These are phyloP conservation scores for Pseudotulostoma volvatum DNA, from an alignment of 495 filamentous ascomycete genomes.

Conservation along the genomic window DNA sequence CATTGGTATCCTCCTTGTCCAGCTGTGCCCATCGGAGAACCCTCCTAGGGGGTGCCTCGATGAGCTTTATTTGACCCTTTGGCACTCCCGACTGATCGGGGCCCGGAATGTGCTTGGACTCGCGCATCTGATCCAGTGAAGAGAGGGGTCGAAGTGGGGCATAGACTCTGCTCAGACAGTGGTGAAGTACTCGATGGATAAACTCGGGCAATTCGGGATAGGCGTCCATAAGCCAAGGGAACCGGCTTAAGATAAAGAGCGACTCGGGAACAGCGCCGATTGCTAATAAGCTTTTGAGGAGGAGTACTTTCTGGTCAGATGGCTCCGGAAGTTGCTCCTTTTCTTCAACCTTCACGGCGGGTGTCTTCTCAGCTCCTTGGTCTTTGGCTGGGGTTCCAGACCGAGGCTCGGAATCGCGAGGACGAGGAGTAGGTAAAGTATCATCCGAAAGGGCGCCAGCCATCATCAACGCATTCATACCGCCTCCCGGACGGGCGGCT, in stretches of 20 bases:
- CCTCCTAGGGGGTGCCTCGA: slow-evolving; percentile 38
- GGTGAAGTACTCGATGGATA: slow-evolving; percentile 68
- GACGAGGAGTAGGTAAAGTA: slow-evolving; percentile 36
- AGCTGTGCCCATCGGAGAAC: slow-evolving; percentile 61
- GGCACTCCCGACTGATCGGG: slow-evolving; percentile 43
- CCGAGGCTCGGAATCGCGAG: slow-evolving; percentile 27
- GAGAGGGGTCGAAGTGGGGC: slow-evolving; percentile 31
- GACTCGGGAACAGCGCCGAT: slow-evolving; percentile 90
- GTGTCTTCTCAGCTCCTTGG: slow-evolving; percentile 32
- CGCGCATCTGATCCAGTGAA: slow-evolving; percentile 21
- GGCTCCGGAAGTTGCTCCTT: slow-evolving; percentile 56
- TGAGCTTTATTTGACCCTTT: slow-evolving; percentile 49
- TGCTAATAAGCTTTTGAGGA: slow-evolving; percentile 71
- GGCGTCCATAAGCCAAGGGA: slow-evolving; percentile 75
- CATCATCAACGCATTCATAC: slow-evolving; percentile 72
- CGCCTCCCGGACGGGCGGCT: slow-evolving; percentile 43
- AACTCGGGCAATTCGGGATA: slow-evolving; percentile 63
- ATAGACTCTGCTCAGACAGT: slow-evolving; percentile 59
- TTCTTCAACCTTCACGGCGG: slow-evolving; percentile 31
- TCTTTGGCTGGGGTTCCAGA: slow-evolving; percentile 33
- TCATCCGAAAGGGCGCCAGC: slow-evolving; percentile 83
- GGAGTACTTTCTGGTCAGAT: slow-evolving; percentile 71
- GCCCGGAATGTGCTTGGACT: slow-evolving; percentile 35
- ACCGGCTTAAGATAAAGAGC: slow-evolving; percentile 79
- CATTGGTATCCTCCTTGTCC: slow-evolving; percentile 54